Evolutionary conservation across 2,329 filamentous ascomycete species (phyloP), one percentile per base, ranked within the genome.

Genomic region (Thielaviopsis populi): DNA sequence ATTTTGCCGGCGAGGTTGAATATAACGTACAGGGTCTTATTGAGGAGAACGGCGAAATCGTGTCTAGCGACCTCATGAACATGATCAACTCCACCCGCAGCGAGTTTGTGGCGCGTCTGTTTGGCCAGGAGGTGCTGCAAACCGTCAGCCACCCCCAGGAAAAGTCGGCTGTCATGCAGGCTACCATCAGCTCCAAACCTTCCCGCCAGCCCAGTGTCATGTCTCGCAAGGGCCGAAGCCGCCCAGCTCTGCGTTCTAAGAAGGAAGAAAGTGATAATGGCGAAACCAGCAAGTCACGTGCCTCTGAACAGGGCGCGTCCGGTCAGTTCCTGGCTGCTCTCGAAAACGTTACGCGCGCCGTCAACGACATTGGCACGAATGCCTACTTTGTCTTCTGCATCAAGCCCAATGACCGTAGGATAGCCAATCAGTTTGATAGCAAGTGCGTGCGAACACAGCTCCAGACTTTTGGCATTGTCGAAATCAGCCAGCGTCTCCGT

Each of bases 371-470:
- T 3, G 89, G 91, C 70, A 88, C 91, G 11, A 99, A 99, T 70
- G 83, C 88, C 0, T 99, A 99, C 75, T 97, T 96, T 69, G 83
- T 99, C 54, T 96, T 99, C 75, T 99, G 94, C 71, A 76, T 99
- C 68, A 99, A 99, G 75, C 92, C 94, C 24, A 99, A 99, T 69
- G 94, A 99, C 72, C 83, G 94, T 62, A 85, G 94, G 60, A 99
- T 99, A 68, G 92, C 94, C 67, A 99, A 99, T 69, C 94, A 99
- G 71, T 99, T 97, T 70, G 94, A 99, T 74, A 96, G 91, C 81
- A 97, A 97, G 74, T 99, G 94, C 72, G 94, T 99, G 24, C 86
- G 94, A 3, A 89, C 88, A 11, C 94, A 99, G 72, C 83, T 99
- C 1, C 92, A 97, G 72, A 95, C 91, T 0, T 89, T 97, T 69